Base-by-base conservation (phyloP, 768 basidiomycete species). In the Arthromyces matolae region DNA sequence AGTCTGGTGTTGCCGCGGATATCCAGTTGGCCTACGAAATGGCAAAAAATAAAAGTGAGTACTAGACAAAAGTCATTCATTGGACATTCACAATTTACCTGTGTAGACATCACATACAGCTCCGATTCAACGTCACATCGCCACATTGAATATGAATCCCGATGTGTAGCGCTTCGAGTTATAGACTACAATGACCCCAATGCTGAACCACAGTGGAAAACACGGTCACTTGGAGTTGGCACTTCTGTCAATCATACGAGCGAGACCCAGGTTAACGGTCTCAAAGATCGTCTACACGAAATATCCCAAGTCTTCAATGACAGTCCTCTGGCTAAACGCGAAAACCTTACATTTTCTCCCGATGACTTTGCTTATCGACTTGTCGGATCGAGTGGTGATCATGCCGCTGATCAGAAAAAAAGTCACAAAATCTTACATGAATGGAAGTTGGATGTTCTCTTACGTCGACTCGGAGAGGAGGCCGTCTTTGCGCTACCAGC, bases 391-490 rank as follows among this genome's bases (percentile, higher is more conserved):
- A 56, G 36, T 32, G 31, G 51, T 1, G 57, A 62, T 43, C 57
- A 62, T 41, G 49, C 55, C 1, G 42, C 53, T 3, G 51, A 58
- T 23, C 51, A 62, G 35, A 58, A 56, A 32, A 53, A 53, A 27
- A 48, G 33, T 10, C 39, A 50, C 18, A 19, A 43, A 8, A 34
- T 59, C 8, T 32, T 59, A 4, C 3, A 18, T n/a, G 42, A 44
- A 6, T 56, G 54, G 54, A 38, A 24, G 19, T 22, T 42, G 19
- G 14, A 32, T 22, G 19, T 28, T 14, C 3, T 29, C 23, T 3
- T 42, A 2, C 19, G 19, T 4, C 6, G 13, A 22, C 41, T 42
- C 0, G 41, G 28, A 19, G 28, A 42, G 9, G 41, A 42, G 29
- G 41, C 41, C 10, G 22, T 42, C 5, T 32, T 42, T 38, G 20